Percentiles rank a stretch among this genome's conserved stretches.
These are phyloP conservation scores for Colletotrichum lupini DNA, from an alignment of 2,329 filamentous ascomycete genomes.

Conservation along the genomic window DNA sequence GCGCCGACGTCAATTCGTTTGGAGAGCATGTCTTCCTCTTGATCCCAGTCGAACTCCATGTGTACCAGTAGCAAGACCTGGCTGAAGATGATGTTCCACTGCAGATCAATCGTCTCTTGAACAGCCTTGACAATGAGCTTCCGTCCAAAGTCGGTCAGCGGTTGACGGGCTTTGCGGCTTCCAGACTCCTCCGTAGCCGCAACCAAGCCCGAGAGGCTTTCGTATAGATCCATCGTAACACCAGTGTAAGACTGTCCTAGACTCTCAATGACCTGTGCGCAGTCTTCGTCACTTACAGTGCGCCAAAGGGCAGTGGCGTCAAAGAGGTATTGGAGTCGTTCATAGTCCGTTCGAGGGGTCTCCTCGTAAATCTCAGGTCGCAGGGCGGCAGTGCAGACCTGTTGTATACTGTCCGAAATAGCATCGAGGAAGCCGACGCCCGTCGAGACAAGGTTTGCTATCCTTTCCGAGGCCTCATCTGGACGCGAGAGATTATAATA, in stretches of 20 bases:
- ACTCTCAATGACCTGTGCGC: constrained; percentile 73
- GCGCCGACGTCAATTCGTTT: constrained; percentile 72
- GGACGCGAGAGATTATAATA: constrained; percentile 72
- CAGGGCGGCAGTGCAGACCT: constrained; percentile 75
- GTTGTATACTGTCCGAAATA: constrained; percentile 76
- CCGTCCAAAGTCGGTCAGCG: constrained; percentile 80
- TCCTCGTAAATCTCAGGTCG: constrained; percentile 81
- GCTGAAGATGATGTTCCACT: constrained; percentile 81
- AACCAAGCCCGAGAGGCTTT: constrained; percentile 61
- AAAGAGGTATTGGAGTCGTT: constrained; percentile 82
- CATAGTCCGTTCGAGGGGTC: constrained; percentile 74
- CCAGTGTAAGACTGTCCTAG: constrained; percentile 74
- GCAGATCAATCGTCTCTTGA: constrained; percentile 80
- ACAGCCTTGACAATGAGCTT: constrained; percentile 80
- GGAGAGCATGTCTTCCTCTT: constrained; percentile 74
- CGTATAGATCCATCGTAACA: constrained; percentile 67
- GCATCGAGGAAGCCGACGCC: constrained; percentile 76
- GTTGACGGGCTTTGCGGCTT: constrained; percentile 58
- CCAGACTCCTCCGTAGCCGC: constrained; percentile 54
- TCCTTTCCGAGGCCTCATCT: constrained; percentile 63
- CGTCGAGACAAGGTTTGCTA: constrained; percentile 74
- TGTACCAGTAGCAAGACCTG: constrained; percentile 86
- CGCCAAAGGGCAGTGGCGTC: constrained; percentile 82
- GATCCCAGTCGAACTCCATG: constrained; percentile 84
- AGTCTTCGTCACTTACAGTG: constrained; percentile 85